phyloP scores from a whole-genome alignment of 352 stramenopile genomes.

The Pythium phragmitis region DNA sequence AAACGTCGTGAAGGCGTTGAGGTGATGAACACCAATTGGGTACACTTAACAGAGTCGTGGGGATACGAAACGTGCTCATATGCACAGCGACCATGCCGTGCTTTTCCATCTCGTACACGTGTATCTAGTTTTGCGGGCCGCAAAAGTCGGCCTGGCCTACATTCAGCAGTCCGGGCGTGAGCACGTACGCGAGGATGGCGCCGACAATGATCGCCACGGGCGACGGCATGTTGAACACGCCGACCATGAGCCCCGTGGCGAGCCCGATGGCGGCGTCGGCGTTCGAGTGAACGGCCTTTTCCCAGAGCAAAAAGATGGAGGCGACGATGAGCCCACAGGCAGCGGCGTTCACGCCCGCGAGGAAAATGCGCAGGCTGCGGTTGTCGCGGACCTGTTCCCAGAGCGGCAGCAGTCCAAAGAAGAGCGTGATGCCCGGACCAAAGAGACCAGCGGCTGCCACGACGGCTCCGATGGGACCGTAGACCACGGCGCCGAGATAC shows the following conservation, averaged over 20 bases:
- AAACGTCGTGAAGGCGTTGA: too few species aligned
- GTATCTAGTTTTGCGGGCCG: slow-evolving; percentile 15
- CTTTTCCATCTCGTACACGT: too few species aligned
- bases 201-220: slow-evolving; percentile 59
- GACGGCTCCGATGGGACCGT: slow-evolving; percentile 86
- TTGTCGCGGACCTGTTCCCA: slow-evolving; percentile 90
- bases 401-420: slow-evolving; percentile 91
- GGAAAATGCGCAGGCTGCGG: slow-evolving; percentile 78
- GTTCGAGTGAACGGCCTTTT: slow-evolving; percentile 78
- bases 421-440: slow-evolving; percentile 89
- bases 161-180: slow-evolving; percentile 48
- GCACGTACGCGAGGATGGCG: slow-evolving; percentile 47
- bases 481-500: slow-evolving; percentile 89
- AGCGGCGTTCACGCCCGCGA: slow-evolving; percentile 90
- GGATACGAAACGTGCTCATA: background rate
- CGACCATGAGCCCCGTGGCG: slow-evolving; percentile 74
- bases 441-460: slow-evolving; percentile 90
- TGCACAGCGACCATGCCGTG: background rate
- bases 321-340: slow-evolving; percentile 90
- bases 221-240: slow-evolving; percentile 73
- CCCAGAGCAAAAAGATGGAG: slow-evolving; percentile 88
- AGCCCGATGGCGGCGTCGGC: slow-evolving; percentile 85
- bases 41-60: slow-evolving; percentile 13
- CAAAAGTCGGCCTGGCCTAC: slow-evolving; percentile 60
- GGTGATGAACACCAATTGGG: background rate